Evolutionary conservation across 768 basidiomycete genomes (phyloP), one percentile per base, ranked within the genome.

Genomic region (Tephrocybe sp.): DNA sequence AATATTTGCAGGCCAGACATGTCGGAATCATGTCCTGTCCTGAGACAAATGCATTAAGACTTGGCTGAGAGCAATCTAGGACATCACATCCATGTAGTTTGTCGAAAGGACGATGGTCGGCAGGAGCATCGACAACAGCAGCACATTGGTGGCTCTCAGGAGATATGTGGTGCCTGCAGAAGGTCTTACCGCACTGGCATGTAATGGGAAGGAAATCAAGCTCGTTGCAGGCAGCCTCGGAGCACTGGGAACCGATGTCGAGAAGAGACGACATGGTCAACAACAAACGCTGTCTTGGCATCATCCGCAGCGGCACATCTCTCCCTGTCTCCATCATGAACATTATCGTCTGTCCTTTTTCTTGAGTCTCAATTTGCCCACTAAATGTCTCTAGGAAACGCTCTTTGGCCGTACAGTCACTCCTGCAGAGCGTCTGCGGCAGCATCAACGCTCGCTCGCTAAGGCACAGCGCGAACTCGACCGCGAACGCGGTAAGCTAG

Each of bases 401-500:
- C 84, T 98, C 35, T 98, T 98, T 66, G 96, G 96, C 9, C 86
- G 92, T 39, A 86, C 91, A 1, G 82, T 97, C 24, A 98, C 96
- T 15, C 97, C 97, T 15, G 96, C 96, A 21, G 97, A 99, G 70
- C 86, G 94, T 49, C 80, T 99, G 54, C 87, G 96, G 48, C 92
- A 98, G 70, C 95, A 99, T 67, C 97, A 99, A 68, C 87, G 96
- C 28, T 83, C 93, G 2, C 84, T 98, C 55, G 88, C 92, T 28
- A 98, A 98, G 68, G 97, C 97, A 7, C 95, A 98, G 71, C 87
- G 97, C 40, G 97, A 98, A 71, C 88, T 98, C 44, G 97, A 98
- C 69, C 84, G 97, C 54, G 97, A 99, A 71, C 87, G 92, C 53
- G 74, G 78, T 27, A 98, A 95, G 70, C 85, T 98, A 35, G 97